Evolutionary conservation across 1,139 yeast species (phyloP).

Genomic region (Sugiyamaella neomexicana): DNA sequence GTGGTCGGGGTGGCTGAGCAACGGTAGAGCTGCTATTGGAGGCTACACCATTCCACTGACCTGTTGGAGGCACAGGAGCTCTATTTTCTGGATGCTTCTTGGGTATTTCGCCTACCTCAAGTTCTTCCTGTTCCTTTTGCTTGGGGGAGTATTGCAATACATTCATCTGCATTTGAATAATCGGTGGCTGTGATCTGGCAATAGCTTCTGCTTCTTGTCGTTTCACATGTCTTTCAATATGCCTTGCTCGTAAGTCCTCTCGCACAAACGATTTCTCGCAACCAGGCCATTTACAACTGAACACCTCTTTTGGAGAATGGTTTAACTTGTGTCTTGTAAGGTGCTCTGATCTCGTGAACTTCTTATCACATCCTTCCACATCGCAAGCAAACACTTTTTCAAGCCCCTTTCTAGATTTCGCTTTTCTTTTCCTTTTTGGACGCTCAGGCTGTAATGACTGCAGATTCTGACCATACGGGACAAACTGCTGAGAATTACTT

Average conservation of each 20-base stretch:
- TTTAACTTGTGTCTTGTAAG: conserved; percentile 43
- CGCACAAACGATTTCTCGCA: conserved; percentile 64
- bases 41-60: background rate
- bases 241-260: conserved; percentile 53
- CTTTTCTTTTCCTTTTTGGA: conserved; percentile 8
- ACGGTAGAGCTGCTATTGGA: background rate
- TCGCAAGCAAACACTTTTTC: conserved; percentile 46
- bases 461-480: background rate
- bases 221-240: conserved; percentile 30
- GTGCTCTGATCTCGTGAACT: conserved; percentile 55
- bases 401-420: conserved; percentile 33
- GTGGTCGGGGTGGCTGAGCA: background rate
- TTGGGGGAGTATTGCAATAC: conserved; percentile 4
- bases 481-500: background rate
- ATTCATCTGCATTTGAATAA: conserved; percentile 10
- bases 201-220: conserved; percentile 9
- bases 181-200: background rate
- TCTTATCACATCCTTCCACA: conserved; percentile 59
- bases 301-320: conserved; percentile 46
- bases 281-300: conserved; percentile 49
- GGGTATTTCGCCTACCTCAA: background rate
- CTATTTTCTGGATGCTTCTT: background rate
- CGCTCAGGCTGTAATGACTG: background rate
- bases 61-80: background rate
- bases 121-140: background rate